Conservation (phyloP, 106 monocot species). For the Apostasia ramifera region DNA sequence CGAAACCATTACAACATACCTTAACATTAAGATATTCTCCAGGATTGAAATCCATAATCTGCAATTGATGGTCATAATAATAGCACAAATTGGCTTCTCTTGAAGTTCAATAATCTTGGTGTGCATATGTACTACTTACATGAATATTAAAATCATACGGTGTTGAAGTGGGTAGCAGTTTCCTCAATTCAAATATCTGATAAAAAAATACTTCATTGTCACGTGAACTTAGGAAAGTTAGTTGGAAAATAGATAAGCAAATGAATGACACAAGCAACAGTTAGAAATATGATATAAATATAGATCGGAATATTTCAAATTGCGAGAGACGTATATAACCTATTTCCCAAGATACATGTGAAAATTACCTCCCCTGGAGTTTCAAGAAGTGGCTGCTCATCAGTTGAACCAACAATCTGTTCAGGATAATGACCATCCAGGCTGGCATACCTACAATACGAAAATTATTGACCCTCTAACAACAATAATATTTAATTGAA, state of each 20-base stretch:
- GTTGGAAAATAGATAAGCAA: background rate
- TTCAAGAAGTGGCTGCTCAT: conserved; percentile 79
- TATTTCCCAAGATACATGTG: background rate
- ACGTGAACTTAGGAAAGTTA: background rate
- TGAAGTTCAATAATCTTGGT: background rate
- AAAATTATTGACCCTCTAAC: background rate
- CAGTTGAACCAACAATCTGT: conserved; percentile 56
- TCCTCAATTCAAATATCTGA: conserved; percentile 76
- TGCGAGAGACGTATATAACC: background rate
- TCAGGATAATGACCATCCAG: conserved; percentile 40
- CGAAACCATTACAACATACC: conserved; percentile 25
- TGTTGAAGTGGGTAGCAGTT: conserved; percentile 71
- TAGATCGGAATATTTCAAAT: background rate
- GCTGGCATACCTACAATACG: conserved; percentile 34
- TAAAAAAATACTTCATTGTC: background rate
- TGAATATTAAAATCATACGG: conserved; percentile 90
- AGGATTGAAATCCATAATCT: conserved; percentile 98
- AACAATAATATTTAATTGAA: background rate
- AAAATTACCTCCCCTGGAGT: conserved; percentile 78
- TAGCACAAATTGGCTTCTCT: background rate
- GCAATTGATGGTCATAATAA: background rate
- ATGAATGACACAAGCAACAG: background rate
- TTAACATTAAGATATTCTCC: conserved; percentile 96
- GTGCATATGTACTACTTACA: conserved; percentile 35
- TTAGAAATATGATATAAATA: background rate